phyloP scores from a whole-genome alignment of 23 red algal genomes.

The Gracilaria vermiculophylla region DNA sequence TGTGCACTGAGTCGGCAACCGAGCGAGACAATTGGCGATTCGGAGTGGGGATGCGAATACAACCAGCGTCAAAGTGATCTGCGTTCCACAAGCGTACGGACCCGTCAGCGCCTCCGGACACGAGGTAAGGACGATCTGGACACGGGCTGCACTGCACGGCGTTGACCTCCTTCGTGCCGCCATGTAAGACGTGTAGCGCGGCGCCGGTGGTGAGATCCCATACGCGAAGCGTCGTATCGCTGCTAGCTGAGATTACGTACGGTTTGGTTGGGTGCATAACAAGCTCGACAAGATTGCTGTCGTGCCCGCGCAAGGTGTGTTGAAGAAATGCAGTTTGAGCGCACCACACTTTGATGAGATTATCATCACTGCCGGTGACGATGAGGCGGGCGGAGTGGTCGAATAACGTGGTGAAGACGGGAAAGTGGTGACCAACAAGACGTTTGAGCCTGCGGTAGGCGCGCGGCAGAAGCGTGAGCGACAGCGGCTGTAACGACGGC shows the following conservation, averaged over 20 bases:
- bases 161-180: constrained; percentile 65
- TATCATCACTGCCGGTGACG: constrained; percentile 75
- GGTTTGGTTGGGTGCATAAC: constrained; percentile 59
- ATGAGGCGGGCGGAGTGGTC: constrained; percentile 29
- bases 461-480: constrained; percentile 35
- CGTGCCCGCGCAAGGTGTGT: constrained; percentile 66
- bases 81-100: constrained; percentile 67
- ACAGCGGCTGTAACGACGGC: constrained; percentile 10
- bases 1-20: background rate
- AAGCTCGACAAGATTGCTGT: constrained; percentile 65
- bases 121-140: constrained; percentile 61
- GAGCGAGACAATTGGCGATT: background rate
- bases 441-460: constrained; percentile 44
- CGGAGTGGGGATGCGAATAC: constrained; percentile 40
- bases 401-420: constrained; percentile 62
- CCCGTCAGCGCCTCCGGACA: constrained; percentile 79
- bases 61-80: constrained; percentile 56
- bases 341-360: constrained; percentile 81
- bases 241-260: constrained; percentile 64
- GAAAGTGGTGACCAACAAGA: constrained; percentile 59
- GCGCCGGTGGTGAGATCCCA: constrained; percentile 70
- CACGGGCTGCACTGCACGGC: constrained; percentile 62
- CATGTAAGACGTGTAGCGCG: constrained; percentile 49
- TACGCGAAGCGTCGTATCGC: constrained; percentile 71
- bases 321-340: constrained; percentile 63